Percentiles rank a stretch among this genome's conserved stretches.
phyloP scores from a whole-genome alignment of 352 stramenopile genomes.

The Phytopythium helicoides region DNA sequence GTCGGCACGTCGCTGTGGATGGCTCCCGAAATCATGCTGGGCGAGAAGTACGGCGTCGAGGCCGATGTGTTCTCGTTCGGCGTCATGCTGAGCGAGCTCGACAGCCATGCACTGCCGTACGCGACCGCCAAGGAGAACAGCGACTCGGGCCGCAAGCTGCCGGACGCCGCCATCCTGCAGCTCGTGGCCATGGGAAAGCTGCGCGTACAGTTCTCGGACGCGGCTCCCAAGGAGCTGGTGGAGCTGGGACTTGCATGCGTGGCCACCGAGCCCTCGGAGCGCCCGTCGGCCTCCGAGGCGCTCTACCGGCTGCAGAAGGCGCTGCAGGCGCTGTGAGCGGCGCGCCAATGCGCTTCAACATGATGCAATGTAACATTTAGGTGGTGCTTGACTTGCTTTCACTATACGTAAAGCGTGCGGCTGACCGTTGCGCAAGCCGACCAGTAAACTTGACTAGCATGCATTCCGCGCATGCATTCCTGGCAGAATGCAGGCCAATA shows the following conservation, averaged over 20 bases:
- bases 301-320: slow-evolving; percentile 33
- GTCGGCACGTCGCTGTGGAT: slow-evolving; percentile 33
- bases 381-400: too few relatives aligned
- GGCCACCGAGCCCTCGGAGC: slow-evolving; percentile 21
- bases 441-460: too few relatives aligned
- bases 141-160: slow-evolving; percentile 20
- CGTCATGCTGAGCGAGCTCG: slow-evolving; percentile 31
- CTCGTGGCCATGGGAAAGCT: slow-evolving; percentile 42
- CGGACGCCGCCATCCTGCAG: slow-evolving; percentile 40
- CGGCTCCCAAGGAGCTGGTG: slow-evolving; percentile 12
- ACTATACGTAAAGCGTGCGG: too few relatives aligned
- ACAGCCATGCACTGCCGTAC: slow-evolving; percentile 26
- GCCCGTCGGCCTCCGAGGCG: slow-evolving; percentile 32
- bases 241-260: slow-evolving; percentile 36
- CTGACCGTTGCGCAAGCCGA: too few relatives aligned
- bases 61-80: slow-evolving; percentile 48
- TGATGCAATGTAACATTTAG: too few relatives aligned
- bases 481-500: too few relatives aligned
- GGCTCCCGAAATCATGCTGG: slow-evolving; percentile 39
- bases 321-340: background rate
- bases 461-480: too few relatives aligned
- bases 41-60: slow-evolving; percentile 34
- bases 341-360: too few relatives aligned
- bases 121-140: slow-evolving; percentile 22
- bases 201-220: slow-evolving; percentile 33